Evolutionary conservation across 1,284 basidiomycete species (phyloP).

Genomic region (Sutorius eximius): DNA sequence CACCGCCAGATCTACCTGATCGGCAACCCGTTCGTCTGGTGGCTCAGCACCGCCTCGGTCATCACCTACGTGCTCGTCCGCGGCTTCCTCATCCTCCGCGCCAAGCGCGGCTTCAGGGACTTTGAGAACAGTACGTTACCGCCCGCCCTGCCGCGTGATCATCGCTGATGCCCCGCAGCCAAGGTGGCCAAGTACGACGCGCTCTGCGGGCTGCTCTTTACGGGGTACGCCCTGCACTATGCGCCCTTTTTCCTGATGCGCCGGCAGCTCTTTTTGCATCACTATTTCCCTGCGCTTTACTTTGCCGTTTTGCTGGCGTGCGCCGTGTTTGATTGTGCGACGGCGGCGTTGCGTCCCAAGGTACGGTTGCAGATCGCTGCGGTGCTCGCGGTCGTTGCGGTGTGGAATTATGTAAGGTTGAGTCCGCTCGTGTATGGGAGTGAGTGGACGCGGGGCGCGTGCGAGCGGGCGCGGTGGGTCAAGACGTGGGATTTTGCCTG

Average conservation of each 20-base stretch:
- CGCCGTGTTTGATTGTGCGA: conserved; percentile 82
- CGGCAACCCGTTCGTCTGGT: conserved; percentile 95
- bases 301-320: conserved; percentile 85
- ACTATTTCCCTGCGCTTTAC: conserved; percentile 96
- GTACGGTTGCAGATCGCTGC: conserved; percentile 79
- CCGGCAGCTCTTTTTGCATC: conserved; percentile 95
- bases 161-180: conserved; percentile 44
- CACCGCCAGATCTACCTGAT: conserved; percentile 94
- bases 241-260: conserved; percentile 96
- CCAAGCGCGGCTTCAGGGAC: conserved; percentile 89
- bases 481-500: conserved; percentile 97
- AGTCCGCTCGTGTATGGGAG: conserved; percentile 85
- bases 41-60: conserved; percentile 75
- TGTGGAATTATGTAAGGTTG: conserved; percentile 81
- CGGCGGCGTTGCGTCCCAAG: conserved; percentile 74
- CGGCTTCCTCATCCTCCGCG: conserved; percentile 80
- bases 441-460: conserved; percentile 81
- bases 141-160: no score
- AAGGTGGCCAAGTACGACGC: conserved; percentile 91
- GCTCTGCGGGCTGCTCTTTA: conserved; percentile 86
- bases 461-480: conserved; percentile 79
- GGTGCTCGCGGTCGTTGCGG: conserved; percentile 67
- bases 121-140: conserved; percentile 79
- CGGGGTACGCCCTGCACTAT: conserved; percentile 96
- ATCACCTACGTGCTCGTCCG: conserved; percentile 67